A percentile compares a stretch with the other conserved stretches of the same genome.
These are phyloP conservation scores for Cryphonectria radicalis DNA, from an alignment of 2,329 filamentous ascomycete species.

Conservation along the genomic window DNA sequence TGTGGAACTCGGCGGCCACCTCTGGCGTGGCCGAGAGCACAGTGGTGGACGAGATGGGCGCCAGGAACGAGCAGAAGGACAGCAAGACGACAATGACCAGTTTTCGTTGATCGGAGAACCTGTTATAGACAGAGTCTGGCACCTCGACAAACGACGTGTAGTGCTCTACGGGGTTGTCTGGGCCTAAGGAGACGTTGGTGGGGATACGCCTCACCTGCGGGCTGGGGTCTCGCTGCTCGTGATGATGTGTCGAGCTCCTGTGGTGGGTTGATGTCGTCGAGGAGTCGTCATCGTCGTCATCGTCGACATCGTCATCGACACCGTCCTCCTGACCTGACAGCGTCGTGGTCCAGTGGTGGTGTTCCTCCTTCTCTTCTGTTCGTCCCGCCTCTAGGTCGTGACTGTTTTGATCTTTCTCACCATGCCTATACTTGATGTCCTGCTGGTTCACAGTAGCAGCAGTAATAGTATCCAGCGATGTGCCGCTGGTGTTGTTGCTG, in stretches of 20 bases:
- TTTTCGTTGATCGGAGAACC: conserved; percentile 66
- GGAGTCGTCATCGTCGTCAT: not conserved
- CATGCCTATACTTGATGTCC: not conserved
- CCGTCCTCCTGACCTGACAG: conserved; percentile 14
- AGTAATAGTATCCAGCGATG: not conserved
- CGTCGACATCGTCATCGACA: not conserved
- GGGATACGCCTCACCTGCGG: conserved; percentile 23
- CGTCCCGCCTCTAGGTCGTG: conserved; percentile 15
- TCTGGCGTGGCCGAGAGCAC: conserved; percentile 69
- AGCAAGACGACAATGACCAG: conserved; percentile 68
- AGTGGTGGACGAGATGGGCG: conserved; percentile 70
- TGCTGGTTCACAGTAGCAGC: conserved; percentile 5
- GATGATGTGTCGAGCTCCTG: conserved; percentile 11
- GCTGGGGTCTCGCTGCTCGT: conserved; percentile 7
- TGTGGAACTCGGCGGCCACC: conserved; percentile 62
- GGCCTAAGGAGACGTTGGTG: conserved; percentile 35
- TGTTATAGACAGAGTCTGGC: conserved; percentile 66
- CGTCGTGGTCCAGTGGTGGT: conserved; percentile 17
- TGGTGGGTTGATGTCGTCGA: conserved; percentile 7
- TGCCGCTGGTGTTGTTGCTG: not conserved
- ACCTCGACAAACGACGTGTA: conserved; percentile 42
- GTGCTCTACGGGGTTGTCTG: conserved; percentile 36
- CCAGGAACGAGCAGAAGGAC: conserved; percentile 75
- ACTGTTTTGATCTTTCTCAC: not conserved
- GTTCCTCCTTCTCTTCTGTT: conserved; percentile 8